phyloP scores from a whole-genome alignment of 257 asterid genomes.

The Jacaranda copaia region DNA sequence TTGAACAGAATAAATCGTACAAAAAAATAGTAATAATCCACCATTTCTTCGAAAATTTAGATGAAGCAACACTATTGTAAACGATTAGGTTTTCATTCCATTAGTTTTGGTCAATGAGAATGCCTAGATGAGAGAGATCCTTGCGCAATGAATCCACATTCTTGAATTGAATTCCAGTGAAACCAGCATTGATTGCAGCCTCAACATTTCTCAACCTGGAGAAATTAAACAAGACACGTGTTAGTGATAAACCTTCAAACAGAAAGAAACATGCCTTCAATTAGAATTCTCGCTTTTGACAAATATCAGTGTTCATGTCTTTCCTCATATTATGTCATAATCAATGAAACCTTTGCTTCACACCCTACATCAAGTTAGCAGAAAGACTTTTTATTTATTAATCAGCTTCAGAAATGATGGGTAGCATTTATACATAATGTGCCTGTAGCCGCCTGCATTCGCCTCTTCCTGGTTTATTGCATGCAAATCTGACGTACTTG shows the following conservation, averaged over 20 bases:
- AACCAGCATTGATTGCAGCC: constrained; percentile 76
- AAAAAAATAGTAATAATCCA: background rate
- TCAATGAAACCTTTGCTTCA: no score
- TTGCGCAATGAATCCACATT: constrained; percentile 58
- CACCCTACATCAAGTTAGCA: no score
- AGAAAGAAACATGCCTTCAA: background rate
- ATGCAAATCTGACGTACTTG: no score
- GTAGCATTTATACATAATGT: no score
- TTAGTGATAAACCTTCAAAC: constrained; percentile 1
- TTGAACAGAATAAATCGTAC: background rate
- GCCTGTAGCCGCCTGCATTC: no score
- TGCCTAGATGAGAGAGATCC: constrained; percentile 62
- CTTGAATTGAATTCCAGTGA: constrained; percentile 74
- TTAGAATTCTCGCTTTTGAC: background rate
- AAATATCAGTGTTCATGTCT: background rate
- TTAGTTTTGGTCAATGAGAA: constrained; percentile 41
- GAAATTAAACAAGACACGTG: constrained; percentile 15
- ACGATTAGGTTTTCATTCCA: background rate
- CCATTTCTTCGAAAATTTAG: background rate
- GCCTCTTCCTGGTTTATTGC: no score
- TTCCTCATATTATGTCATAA: no score
- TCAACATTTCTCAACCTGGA: constrained; percentile 79
- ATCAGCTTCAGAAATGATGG: no score
- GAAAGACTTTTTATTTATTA: no score
- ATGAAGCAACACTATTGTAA: background rate